Percentiles rank a stretch among this genome's conserved stretches.
Evolutionary conservation across 2,329 filamentous ascomycete species (phyloP).

Genomic region (Fusarium sp.): DNA sequence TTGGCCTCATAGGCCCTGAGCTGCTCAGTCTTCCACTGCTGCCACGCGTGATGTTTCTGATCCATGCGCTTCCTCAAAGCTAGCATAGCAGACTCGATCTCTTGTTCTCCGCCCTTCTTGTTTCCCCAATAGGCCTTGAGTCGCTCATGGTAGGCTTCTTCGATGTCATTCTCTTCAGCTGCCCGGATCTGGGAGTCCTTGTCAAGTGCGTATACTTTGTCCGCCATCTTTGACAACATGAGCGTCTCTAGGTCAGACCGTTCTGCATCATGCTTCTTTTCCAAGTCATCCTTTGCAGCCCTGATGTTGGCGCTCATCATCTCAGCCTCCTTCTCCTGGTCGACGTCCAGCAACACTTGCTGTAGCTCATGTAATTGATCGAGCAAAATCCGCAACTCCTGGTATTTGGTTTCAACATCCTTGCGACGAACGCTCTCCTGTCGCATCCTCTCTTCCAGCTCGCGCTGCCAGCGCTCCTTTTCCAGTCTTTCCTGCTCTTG

Average conservation of each 20-base stretch:
- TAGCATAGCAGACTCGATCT: conserved; percentile 48
- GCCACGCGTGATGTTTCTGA: conserved; percentile 51
- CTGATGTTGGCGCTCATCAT: conserved; percentile 40
- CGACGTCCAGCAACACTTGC: conserved; percentile 47
- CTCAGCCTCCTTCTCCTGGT: conserved; percentile 51
- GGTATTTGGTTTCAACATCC: conserved; percentile 52
- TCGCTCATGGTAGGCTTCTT: conserved; percentile 54
- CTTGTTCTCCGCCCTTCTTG: conserved; percentile 46
- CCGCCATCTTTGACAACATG: conserved; percentile 45
- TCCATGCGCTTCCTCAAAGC: conserved; percentile 54
- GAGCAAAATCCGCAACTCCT: conserved; percentile 49
- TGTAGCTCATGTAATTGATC: conserved; percentile 56
- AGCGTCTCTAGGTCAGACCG: conserved; percentile 42
- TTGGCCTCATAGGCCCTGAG: conserved; percentile 48
- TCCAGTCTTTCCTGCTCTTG: conserved; percentile 51
- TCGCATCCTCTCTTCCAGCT: conserved; percentile 51
- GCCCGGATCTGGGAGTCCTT: conserved; percentile 55
- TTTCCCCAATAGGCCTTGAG: conserved; percentile 53
- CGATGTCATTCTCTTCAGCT: conserved; percentile 53
- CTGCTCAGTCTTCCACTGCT: conserved; percentile 53
- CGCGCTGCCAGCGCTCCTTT: conserved; percentile 50
- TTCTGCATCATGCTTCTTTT: conserved; percentile 48
- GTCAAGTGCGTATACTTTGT: conserved; percentile 49
- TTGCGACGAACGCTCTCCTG: conserved; percentile 54
- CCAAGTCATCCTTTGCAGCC: conserved; percentile 44